These are phyloP conservation scores for Podaxis sp. DNA, from an alignment of 768 basidiomycete genomes.

Conservation along the genomic window DNA sequence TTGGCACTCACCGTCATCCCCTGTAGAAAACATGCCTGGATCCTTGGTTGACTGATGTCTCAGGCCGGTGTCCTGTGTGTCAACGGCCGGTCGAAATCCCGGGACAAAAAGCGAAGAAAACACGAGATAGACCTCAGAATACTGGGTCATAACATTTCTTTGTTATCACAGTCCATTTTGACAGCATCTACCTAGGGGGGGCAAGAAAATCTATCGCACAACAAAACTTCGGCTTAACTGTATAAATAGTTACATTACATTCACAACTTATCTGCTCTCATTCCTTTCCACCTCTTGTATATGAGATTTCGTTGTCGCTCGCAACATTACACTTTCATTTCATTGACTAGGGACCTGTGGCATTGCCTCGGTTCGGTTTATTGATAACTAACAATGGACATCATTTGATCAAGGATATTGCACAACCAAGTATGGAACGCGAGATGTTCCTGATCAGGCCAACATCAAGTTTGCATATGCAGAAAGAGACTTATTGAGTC, in stretches of 20 bases:
- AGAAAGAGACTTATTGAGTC: too few relatives aligned
- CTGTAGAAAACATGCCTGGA: conserved; percentile 82
- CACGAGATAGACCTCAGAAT: conserved; percentile 2
- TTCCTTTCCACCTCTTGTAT: not conserved
- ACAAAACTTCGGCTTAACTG: not conserved
- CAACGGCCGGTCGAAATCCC: conserved; percentile 67
- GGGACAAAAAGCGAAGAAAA: conserved; percentile 32
- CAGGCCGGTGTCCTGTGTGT: conserved; percentile 86
- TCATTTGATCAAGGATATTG: too few relatives aligned
- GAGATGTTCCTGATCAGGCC: too few relatives aligned
- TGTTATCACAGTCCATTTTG: not conserved
- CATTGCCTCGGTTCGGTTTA: not conserved
- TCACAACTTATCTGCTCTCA: not conserved
- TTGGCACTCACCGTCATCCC: not conserved
- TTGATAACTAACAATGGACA: not conserved
- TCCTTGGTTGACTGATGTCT: conserved; percentile 83
- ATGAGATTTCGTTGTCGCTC: not conserved
- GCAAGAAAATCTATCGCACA: not conserved
- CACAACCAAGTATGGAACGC: too few relatives aligned
- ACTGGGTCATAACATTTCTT: not conserved
- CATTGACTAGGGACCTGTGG: not conserved
- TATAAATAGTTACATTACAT: not conserved
- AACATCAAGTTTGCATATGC: too few relatives aligned
- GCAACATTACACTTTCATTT: not conserved
- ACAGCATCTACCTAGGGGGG: not conserved